Evolutionary conservation across 768 basidiomycete species (phyloP).

Genomic region (Amanita rimosa): DNA sequence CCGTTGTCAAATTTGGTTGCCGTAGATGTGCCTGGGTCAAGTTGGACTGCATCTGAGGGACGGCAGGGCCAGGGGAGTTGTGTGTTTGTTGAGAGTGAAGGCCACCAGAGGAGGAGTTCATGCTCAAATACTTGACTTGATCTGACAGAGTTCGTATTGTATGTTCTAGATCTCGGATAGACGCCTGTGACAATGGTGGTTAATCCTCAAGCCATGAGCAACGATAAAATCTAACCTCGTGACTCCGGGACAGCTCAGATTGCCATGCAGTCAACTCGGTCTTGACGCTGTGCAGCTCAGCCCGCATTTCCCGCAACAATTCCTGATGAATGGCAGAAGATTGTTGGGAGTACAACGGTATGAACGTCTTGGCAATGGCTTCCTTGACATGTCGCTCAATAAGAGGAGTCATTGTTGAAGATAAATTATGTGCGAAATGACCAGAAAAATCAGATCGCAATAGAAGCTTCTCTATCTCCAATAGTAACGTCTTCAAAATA

Average conservation of each 20-base stretch:
- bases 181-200: slow-evolving; percentile 28
- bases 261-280: slow-evolving; percentile 78
- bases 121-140: slow-evolving; percentile 69
- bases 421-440: slow-evolving; percentile 68
- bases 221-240: slow-evolving; percentile 46
- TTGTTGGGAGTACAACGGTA: slow-evolving; percentile 69
- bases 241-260: slow-evolving; percentile 60
- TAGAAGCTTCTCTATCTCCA: slow-evolving; percentile 71
- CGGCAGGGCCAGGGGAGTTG: slow-evolving; percentile 28
- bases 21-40: slow-evolving; percentile 30
- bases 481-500: slow-evolving; percentile 49
- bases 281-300: slow-evolving; percentile 68
- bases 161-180: slow-evolving; percentile 75
- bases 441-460: slow-evolving; percentile 65
- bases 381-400: slow-evolving; percentile 81
- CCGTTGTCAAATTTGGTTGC: slow-evolving; percentile 26
- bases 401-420: slow-evolving; percentile 59
- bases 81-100: slow-evolving; percentile 31
- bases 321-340: slow-evolving; percentile 74
- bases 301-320: slow-evolving; percentile 59
- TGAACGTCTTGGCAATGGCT: slow-evolving; percentile 56
- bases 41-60: slow-evolving; percentile 24
- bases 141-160: slow-evolving; percentile 65
- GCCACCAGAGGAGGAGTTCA: slow-evolving; percentile 28
- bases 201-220: neutral